These are phyloP conservation scores for Carpinus fangiana DNA, from an alignment of 306 rosid species.

Conservation along the genomic window DNA sequence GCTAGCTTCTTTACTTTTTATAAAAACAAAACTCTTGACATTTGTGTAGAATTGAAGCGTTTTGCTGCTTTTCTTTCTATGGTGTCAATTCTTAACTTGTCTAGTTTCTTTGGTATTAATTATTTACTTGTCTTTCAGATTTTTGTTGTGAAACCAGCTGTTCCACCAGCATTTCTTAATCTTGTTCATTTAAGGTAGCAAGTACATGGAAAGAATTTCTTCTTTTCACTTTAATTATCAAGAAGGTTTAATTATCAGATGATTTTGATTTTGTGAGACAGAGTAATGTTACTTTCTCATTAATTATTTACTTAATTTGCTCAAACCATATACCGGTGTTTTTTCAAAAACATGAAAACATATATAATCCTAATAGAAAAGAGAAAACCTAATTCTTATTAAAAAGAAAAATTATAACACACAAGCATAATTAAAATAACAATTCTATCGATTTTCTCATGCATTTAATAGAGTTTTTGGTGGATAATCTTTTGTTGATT, in stretches of 20 bases:
- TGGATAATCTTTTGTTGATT: no score
- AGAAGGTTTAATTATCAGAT: neutral
- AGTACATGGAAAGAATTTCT: slow-evolving; percentile 24
- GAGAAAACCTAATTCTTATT: no score
- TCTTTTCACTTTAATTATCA: neutral
- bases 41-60: neutral
- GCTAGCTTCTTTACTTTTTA: neutral
- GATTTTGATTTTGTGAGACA: neutral
- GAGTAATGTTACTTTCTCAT: neutral
- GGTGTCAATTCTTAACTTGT: slow-evolving; percentile 9
- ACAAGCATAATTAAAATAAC: no score
- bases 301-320: neutral
- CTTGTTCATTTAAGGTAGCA: slow-evolving; percentile 83
- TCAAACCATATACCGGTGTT: neutral
- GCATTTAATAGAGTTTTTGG: no score
- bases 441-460: no score
- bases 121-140: slow-evolving; percentile 48
- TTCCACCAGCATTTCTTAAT: slow-evolving; percentile 80
- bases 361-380: no score
- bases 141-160: slow-evolving; percentile 89
- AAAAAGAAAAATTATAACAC: no score
- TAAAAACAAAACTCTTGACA: no score
- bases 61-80: slow-evolving; percentile 12
- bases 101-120: slow-evolving; percentile 19
- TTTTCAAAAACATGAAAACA: no score